These are phyloP conservation scores for Quercus bicolor DNA, from an alignment of 306 rosid species.

Conservation along the genomic window DNA sequence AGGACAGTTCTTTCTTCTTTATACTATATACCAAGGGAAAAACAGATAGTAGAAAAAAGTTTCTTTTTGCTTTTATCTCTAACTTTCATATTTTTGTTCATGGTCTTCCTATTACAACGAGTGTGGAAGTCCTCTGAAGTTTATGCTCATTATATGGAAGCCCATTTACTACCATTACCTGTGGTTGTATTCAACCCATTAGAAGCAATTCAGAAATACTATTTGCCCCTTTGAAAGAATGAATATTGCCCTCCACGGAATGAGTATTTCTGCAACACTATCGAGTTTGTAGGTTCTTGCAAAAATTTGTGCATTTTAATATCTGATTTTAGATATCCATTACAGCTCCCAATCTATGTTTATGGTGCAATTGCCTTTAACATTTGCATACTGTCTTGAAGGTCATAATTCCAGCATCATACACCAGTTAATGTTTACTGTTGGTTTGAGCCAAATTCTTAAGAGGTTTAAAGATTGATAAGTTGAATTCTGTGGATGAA, in stretches of 20 bases:
- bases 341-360: too few species aligned
- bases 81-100: background rate
- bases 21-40: background rate
- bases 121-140: background rate
- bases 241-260: too few species aligned
- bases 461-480: too few species aligned
- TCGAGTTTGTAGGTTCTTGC: too few species aligned
- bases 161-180: background rate
- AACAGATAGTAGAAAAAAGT: background rate
- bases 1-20: background rate
- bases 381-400: too few species aligned
- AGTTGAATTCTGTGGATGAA: too few species aligned
- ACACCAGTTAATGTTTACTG: too few species aligned
- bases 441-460: too few species aligned
- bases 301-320: background rate
- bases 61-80: background rate
- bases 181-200: background rate
- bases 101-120: background rate
- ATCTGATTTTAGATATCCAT: background rate
- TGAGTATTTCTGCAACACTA: background rate
- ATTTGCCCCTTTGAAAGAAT: background rate
- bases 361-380: too few species aligned
- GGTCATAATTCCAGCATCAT: too few species aligned
- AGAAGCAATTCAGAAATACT: background rate
- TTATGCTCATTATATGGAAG: background rate